Base-by-base conservation (phyloP, 345 rosid genomes). In the Brassica cretica region DNA sequence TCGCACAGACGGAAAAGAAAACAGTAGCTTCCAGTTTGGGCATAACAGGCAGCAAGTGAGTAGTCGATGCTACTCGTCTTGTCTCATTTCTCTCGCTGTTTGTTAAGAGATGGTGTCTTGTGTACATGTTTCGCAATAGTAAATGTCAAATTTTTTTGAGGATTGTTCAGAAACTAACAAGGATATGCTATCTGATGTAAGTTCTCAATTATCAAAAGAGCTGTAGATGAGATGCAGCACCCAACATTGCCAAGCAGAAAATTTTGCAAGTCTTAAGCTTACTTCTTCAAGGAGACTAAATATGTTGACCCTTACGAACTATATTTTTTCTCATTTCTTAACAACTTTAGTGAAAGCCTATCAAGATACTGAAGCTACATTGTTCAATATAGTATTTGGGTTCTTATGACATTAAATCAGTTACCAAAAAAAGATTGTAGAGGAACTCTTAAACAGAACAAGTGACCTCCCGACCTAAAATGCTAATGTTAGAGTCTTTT, bases 161-260 rank as follows among this genome's bases (percentile, higher is more conserved):
- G 85, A 71, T 66, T 64, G 15, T 61, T 61, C 77, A 71, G 72
- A 59, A 66, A 72, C 70, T 82, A 70, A 84, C 19, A 82, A 83
- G 73, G 85, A 79, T 73, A 69, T 73, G 77, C 58, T 88, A 46
- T 77, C 84, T 30, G 84, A 82, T 25, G 16, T 82, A 69, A 69
- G 74, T 70, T 82, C 88, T 74, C 82, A 84, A 70, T 81, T 77
- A 78, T 70, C 81, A 60, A 70, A 79, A 78, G 91, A 89, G 82
- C 68, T 90, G 87, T 89, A 85, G 78, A 85, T 83, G 80, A 82
- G 77, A 73, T 87, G 92, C 69, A 58, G 75, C 3, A 91, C 95
- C 81, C 89, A 93, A 29, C 51, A 74, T 71, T 93, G 96, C 78
- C 73, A 60, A 27, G 33, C 71, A 18, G 90, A 85, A 71, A 91